These are phyloP conservation scores for Ustilago lituana DNA, from an alignment of 1,284 basidiomycete genomes.

Conservation along the genomic window DNA sequence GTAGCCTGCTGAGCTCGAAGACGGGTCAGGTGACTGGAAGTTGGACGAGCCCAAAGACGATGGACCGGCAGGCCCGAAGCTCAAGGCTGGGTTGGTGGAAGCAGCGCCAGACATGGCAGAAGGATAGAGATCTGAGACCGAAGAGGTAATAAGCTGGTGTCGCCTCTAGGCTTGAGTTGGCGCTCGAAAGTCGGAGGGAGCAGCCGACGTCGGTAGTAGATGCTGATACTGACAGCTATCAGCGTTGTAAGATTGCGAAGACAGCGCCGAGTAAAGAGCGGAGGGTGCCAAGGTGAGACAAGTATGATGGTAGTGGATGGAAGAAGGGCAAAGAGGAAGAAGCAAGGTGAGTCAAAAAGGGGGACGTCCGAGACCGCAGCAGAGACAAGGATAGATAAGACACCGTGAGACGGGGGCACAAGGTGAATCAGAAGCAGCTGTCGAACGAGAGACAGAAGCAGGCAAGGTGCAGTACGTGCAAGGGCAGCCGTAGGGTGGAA, in stretches of 20 bases:
- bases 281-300: slow-evolving; percentile 30
- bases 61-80: slow-evolving; percentile 32
- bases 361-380: slow-evolving; percentile 40
- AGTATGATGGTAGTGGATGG: slow-evolving; percentile 40
- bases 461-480: background rate
- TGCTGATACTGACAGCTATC: background rate
- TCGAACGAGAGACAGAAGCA: slow-evolving; percentile 11
- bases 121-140: background rate
- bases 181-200: background rate
- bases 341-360: slow-evolving; percentile 27
- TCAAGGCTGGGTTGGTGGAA: slow-evolving; percentile 42
- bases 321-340: slow-evolving; percentile 6
- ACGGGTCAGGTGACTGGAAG: slow-evolving; percentile 40
- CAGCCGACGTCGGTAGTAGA: background rate
- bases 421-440: slow-evolving; percentile 31
- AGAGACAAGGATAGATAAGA: slow-evolving; percentile 51
- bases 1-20: slow-evolving; percentile 34
- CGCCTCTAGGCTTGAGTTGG: background rate
- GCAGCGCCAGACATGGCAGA: slow-evolving; percentile 39
- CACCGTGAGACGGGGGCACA: slow-evolving; percentile 32
- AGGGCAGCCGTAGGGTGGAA: slow-evolving; percentile 3
- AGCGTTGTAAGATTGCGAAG: background rate
- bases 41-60: slow-evolving; percentile 20
- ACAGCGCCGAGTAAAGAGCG: slow-evolving; percentile 11
- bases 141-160: background rate